Conservation (phyloP, 345 rosid species). For the Rhodomyrtus tomentosa region DNA sequence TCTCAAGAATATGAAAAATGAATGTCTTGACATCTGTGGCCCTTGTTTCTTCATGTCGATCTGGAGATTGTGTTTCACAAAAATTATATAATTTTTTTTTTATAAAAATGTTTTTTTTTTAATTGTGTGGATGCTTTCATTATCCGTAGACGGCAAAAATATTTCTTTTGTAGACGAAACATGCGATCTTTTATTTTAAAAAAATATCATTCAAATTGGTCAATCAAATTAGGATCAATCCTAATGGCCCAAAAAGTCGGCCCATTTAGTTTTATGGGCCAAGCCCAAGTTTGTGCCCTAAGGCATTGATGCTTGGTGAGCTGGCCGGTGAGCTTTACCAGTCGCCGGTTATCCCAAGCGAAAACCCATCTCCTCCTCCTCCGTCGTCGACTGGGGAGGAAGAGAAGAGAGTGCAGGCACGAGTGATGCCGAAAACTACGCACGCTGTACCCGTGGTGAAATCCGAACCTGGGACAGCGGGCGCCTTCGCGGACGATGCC, state of each 20-base stretch:
- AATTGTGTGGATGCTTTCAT: no score
- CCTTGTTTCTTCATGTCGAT: neutral
- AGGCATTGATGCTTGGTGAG: neutral
- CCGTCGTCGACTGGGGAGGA: neutral
- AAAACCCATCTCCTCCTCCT: neutral
- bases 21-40: neutral
- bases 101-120: no score
- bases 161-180: no score
- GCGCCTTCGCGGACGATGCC: constrained; percentile 11
- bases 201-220: no score
- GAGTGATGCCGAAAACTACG: neutral
- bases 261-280: neutral
- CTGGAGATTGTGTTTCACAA: no score
- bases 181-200: no score
- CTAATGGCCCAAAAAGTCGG: neutral
- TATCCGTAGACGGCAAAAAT: no score
- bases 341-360: neutral
- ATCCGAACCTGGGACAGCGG: constrained; percentile 30
- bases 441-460: constrained; percentile 13
- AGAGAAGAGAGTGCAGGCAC: neutral
- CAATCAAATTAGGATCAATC: neutral
- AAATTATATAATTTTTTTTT: no score
- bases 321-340: neutral
- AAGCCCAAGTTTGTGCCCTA: neutral
- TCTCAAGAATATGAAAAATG: neutral